Percentiles rank a stretch among this genome's conserved stretches.
Evolutionary conservation across 768 basidiomycete genomes (phyloP).

Genomic region (Leucosporidium scottii): DNA sequence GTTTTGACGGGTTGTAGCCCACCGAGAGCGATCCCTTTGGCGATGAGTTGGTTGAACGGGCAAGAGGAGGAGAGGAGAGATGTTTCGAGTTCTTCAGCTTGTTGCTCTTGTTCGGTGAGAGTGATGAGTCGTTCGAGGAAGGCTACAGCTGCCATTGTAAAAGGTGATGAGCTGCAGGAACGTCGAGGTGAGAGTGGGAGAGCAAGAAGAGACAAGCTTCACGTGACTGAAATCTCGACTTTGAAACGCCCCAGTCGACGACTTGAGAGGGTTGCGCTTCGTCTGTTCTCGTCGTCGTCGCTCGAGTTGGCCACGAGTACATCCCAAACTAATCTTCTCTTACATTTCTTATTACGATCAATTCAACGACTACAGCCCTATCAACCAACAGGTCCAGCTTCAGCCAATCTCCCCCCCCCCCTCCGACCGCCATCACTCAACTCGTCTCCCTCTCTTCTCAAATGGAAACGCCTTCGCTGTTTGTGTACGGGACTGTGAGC

Average conservation of each 20-base stretch:
- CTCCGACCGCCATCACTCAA: too few relatives aligned
- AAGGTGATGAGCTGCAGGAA: too few relatives aligned
- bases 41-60: conserved; percentile 71
- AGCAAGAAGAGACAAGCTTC: too few relatives aligned
- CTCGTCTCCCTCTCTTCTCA: not conserved
- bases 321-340: too few relatives aligned
- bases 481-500: not conserved
- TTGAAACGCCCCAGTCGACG: not conserved
- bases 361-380: too few relatives aligned
- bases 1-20: conserved; percentile 64
- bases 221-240: too few relatives aligned
- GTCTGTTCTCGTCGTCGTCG: not conserved
- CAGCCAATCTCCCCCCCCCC: too few relatives aligned
- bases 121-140: conserved; percentile 64
- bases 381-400: too few relatives aligned
- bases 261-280: not conserved
- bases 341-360: too few relatives aligned
- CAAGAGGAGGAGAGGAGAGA: conserved; percentile 75
- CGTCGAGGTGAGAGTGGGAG: too few relatives aligned
- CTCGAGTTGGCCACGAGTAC: too few relatives aligned
- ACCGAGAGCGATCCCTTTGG: conserved; percentile 71
- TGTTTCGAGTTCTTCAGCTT: conserved; percentile 75
- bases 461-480: not conserved
- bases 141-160: too few relatives aligned
- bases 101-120: conserved; percentile 64